Base-by-base conservation (phyloP, 768 basidiomycete genomes). In the Trametopsis cervina region DNA sequence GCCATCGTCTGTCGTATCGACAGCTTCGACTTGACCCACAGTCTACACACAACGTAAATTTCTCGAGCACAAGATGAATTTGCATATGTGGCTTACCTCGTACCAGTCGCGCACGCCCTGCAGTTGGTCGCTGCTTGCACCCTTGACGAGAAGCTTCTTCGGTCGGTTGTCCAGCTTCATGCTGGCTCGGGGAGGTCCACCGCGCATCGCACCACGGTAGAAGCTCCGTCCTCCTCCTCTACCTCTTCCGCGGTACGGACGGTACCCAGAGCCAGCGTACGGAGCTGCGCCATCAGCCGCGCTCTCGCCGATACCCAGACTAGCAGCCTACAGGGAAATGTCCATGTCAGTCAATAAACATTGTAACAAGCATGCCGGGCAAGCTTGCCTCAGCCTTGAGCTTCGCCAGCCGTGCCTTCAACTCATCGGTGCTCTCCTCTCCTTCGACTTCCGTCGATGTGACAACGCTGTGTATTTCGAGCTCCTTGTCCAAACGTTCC, bases 111-210 rank as follows among this genome's bases (percentile, higher is more conserved):
- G 78, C 50, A 93, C 68, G 4, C 77, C 73, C 52, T 83, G 79
- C 25, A 80, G 52, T 24, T 70, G 69, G n/a, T 70, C 70, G 17
- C 75, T 73, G 27, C 71, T 65, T 7, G 77, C 78, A 29, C 84
- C 87, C 59, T 88, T 84, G 23, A 96, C 70, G 18, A 85, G 66
- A 20, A 96, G 67, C 64, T 79, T 83, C 68, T 82, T 86, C 9
- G 92, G 87, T 15, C 92, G 80, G 59, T 93, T 91, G 64, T 96
- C 92, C 23, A 96, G 77, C 60, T 87, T 87, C 85, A 95, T 86
- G 57, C 82, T 90, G 9, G 73, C 69, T 36, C 84, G 76, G 9
- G 81, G 73, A 40, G 78, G 74, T 2, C 78, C 81, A 48, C 88
- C 86, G 39, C 88, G 78, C 54, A 76, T 71, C 7, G 70, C 73